Base-by-base conservation (phyloP, 2,329 filamentous ascomycete genomes). In the Simplicillium aogashimaense region DNA sequence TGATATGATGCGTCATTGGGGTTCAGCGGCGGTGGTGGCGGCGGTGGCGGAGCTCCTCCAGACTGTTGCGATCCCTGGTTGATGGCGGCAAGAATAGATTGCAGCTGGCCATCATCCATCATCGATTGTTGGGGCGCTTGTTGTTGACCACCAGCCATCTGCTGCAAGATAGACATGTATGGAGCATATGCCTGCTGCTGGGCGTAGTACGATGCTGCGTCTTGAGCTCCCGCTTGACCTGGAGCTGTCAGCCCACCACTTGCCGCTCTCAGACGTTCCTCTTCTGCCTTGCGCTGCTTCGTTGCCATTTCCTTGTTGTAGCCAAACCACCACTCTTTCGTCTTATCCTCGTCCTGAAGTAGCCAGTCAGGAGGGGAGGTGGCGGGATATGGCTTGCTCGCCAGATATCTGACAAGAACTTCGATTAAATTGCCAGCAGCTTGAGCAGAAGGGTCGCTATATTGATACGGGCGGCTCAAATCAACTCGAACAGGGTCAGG, bases 351-450 rank as follows among this genome's bases (percentile, higher is more conserved):
- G 28, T 70, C 62, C 16, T 66, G 56, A 9, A 56, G 57, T 46
- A 78, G 64, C 65, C 72, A 75, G 14, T 66, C 64, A 1, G 76
- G 73, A 3, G 75, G 70, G 34, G 70, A 64, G 2, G 52, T 66
- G 2, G 73, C 57, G 12, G 72, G 74, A 44, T 63, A 73, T 7
- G 70, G 62, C 44, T 68, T 66, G 39, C 60, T 61, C 35, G 61
- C 61, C 8, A 76, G 53, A 31, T 58, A 53, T 28, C 60, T 62
- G 3, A 62, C 63, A 1, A 67, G 50, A 1, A 53, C 53, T 46
- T 74, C 69, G 11, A 77, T 45, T 3, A 55, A 56, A 15, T 64
- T 60, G 7, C 60, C 64, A 2, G 66, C 67, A 13, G 56, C 53
- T 39, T 71, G 66, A 7, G 69, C 54, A 2, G 56, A 57, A 4